Percentiles rank a stretch among this genome's conserved stretches.
Conservation (phyloP, 2,329 filamentous ascomycete genomes). For the Beauveria rudraprayagi region DNA sequence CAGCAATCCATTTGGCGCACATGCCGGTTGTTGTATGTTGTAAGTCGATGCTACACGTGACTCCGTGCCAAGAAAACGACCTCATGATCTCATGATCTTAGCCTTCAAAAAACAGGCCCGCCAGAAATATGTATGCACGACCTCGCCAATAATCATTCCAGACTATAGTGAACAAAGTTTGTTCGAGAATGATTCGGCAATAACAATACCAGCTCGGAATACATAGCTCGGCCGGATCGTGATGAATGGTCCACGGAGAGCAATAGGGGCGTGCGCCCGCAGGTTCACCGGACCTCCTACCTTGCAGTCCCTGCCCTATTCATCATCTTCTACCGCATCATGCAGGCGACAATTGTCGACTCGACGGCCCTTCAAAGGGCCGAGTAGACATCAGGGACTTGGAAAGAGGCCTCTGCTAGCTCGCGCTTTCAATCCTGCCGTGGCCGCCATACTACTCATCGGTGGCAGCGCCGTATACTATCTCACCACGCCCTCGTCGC, state of each 20-base stretch:
- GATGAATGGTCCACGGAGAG: background rate
- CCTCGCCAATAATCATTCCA: background rate
- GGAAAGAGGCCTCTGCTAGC: conserved; percentile 23
- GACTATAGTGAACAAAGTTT: background rate
- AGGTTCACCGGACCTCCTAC: background rate
- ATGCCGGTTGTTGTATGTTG: background rate
- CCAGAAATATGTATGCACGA: background rate
- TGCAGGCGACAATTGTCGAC: background rate
- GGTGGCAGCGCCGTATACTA: conserved; percentile 20
- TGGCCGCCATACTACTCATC: conserved; percentile 18
- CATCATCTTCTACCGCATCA: background rate
- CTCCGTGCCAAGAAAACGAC: background rate
- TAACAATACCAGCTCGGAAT: background rate
- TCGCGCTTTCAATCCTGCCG: conserved; percentile 16
- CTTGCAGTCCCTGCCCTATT: background rate
- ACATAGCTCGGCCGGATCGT: background rate
- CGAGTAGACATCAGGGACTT: background rate
- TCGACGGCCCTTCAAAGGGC: background rate
- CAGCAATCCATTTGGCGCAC: background rate
- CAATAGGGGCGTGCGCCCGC: background rate
- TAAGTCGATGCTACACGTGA: conserved; percentile 3
- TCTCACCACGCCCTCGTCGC: conserved; percentile 17
- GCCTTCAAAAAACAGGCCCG: background rate
- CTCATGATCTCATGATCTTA: background rate
- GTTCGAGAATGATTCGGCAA: background rate